Evolutionary conservation across 495 filamentous ascomycete genomes (phyloP), one percentile per base, ranked within the genome.

Genomic region (Podospora pseudopauciseta): DNA sequence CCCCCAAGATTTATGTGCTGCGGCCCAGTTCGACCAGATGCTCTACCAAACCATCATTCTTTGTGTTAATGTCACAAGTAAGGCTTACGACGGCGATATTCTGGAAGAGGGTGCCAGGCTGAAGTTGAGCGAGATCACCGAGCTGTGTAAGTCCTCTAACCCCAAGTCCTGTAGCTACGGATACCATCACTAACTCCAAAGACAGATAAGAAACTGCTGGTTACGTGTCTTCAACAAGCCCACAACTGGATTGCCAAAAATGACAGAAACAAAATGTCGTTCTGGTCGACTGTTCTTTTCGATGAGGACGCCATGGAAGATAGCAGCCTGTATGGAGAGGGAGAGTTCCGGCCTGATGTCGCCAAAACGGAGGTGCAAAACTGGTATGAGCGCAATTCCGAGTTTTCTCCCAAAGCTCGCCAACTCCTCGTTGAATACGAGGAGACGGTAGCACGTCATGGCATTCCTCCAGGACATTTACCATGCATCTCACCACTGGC

Each of bases 161-260:
- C 7, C 23, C 39, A 26, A 23, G 23, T 23, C 23, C 23, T 23
- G 23, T 61, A 26, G 39, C 44, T 11, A 55, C 2, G 2, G 6
- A 0, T 18, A n/a, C 34, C 56, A 3, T 23, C 28, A 55, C 57
- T 80, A 67, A 79, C 70, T n/a, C 18, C 19, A 66, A 20, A 11
- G 1, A 30, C 65, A 89, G 86, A 93, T 79, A 97, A 97, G 78
- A 94, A 93, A 74, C 84, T 96, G 3, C 83, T 97, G 30, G 93
- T 96, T 26, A 95, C 91, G 0, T 91, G 90, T 63, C 84, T 97
- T 15, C 94, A 97, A 77, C 92, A 94, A 74, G 86, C 94, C 30
- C 93, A 97, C 74, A 97, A 97, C 73, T 90, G 94, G 78, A 91
- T 93, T 30, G 91, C 92, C 79, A 90, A 92, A 71, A 96, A 97